Evolutionary conservation across 441 rosid genomes (phyloP).

Genomic region (Viola pubescens): DNA sequence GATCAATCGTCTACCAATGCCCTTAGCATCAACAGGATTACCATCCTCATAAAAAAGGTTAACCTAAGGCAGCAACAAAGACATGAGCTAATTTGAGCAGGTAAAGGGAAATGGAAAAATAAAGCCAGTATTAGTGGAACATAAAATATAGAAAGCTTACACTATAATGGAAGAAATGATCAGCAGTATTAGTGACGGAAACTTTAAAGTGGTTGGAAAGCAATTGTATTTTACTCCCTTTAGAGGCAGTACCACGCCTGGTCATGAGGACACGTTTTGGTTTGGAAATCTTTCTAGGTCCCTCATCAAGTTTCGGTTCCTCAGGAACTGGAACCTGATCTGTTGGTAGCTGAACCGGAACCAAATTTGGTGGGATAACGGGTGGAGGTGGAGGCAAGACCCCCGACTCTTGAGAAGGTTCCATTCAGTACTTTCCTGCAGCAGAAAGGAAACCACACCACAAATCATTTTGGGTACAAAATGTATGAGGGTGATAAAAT

Average conservation of each 20-base stretch:
- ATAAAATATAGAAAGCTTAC: slow-evolving; percentile 17
- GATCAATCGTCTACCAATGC: slow-evolving; percentile 39
- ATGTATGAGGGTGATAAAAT: no score
- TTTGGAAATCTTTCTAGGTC: slow-evolving; percentile 6
- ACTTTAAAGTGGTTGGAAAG: slow-evolving; percentile 49
- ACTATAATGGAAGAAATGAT: slow-evolving; percentile 38
- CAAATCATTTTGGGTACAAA: no score
- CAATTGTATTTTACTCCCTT: slow-evolving; percentile 37
- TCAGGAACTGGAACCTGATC: slow-evolving; percentile 6
- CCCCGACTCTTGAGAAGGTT: slow-evolving; percentile 12
- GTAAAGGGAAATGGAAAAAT: neutral
- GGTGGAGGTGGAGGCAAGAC: slow-evolving; percentile 14
- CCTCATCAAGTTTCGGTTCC: slow-evolving; percentile 2
- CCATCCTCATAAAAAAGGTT: slow-evolving; percentile 44
- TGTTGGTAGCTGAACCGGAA: slow-evolving; percentile 9
- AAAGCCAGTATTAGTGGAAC: neutral
- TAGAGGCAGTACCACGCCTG: slow-evolving; percentile 39
- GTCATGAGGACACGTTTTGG: slow-evolving; percentile 29
- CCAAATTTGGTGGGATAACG: slow-evolving; percentile 12
- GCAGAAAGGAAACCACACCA: no score
- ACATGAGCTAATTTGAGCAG: neutral
- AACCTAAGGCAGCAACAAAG: slow-evolving; percentile 25
- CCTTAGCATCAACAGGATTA: slow-evolving; percentile 40
- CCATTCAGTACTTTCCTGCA: slow-evolving; percentile 13
- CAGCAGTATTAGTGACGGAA: slow-evolving; percentile 24